Percentiles rank a stretch among this genome's conserved stretches.
Evolutionary conservation across 78 protist species (phyloP).

Genomic region (Reticulomyxa filosa): DNA sequence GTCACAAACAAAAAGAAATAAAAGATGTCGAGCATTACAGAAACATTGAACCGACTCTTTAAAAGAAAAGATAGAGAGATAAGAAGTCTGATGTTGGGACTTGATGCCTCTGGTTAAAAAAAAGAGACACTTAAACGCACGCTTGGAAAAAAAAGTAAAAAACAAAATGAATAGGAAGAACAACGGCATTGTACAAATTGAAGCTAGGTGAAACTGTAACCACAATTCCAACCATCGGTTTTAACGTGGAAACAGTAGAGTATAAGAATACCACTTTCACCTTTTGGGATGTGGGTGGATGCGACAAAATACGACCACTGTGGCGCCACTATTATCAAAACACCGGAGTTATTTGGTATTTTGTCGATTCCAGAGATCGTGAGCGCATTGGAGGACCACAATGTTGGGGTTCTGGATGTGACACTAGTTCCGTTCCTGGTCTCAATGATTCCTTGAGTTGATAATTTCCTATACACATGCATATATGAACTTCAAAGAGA

Average conservation of each 20-base stretch:
- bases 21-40: no score
- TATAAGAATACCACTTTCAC: slow-evolving; percentile 33
- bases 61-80: neutral
- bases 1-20: no score
- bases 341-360: slow-evolving; percentile 24
- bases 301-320: slow-evolving; percentile 75
- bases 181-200: slow-evolving; percentile 26
- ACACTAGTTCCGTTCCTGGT: no score
- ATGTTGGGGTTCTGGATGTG: no score
- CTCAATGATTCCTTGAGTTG: no score
- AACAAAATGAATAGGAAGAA: no score
- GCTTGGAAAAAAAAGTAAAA: no score
- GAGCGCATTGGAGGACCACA: slow-evolving; percentile 56
- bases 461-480: no score
- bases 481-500: no score
- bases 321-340: slow-evolving; percentile 46
- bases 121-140: no score
- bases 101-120: slow-evolving; percentile 19
- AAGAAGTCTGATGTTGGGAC: slow-evolving; percentile 10
- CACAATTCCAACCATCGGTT: slow-evolving; percentile 51
- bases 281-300: slow-evolving; percentile 90
- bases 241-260: slow-evolving; percentile 72
- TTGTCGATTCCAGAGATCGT: slow-evolving; percentile 62
- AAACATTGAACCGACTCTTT: no score
- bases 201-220: slow-evolving; percentile 22